Conservation (phyloP, 2,329 filamentous ascomycete species). For the Fusarium sp. region DNA sequence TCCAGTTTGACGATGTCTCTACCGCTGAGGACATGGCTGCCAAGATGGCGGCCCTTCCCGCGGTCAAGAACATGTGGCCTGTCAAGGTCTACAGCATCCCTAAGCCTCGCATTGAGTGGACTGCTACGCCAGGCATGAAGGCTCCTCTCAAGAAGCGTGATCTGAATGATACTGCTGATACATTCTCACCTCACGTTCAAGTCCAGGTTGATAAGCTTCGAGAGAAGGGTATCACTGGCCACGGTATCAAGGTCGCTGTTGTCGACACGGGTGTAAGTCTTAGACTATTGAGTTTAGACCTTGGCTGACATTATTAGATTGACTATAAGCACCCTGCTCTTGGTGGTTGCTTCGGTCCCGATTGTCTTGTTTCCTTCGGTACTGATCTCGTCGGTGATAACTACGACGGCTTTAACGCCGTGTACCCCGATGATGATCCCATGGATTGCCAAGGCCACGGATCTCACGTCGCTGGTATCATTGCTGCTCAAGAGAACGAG, state of each 20-base stretch:
- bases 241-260: slow-evolving; percentile 62
- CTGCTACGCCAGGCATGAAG: slow-evolving; percentile 11
- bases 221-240: slow-evolving; percentile 58
- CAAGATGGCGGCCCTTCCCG: slow-evolving; percentile 54
- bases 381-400: slow-evolving; percentile 66
- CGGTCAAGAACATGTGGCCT: slow-evolving; percentile 60
- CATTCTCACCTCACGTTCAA: slow-evolving; percentile 61
- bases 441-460: slow-evolving; percentile 68
- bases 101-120: slow-evolving; percentile 51
- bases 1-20: slow-evolving; percentile 59
- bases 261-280: slow-evolving; percentile 63
- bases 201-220: slow-evolving; percentile 64
- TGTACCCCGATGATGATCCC: slow-evolving; percentile 59
- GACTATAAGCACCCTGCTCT: slow-evolving; percentile 72
- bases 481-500: slow-evolving; percentile 64
- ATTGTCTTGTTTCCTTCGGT: slow-evolving; percentile 66
- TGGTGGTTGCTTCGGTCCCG: slow-evolving; percentile 69
- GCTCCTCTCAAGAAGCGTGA: slow-evolving; percentile 20
- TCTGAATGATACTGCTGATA: slow-evolving; percentile 43
- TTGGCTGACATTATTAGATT: slow-evolving; percentile 49
- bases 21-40: slow-evolving; percentile 54
- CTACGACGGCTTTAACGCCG: slow-evolving; percentile 52
- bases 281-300: fast-evolving
- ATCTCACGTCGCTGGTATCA: slow-evolving; percentile 69
- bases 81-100: slow-evolving; percentile 57